phyloP scores from a whole-genome alignment of 768 basidiomycete species.

The Leccinum sublutescens region DNA sequence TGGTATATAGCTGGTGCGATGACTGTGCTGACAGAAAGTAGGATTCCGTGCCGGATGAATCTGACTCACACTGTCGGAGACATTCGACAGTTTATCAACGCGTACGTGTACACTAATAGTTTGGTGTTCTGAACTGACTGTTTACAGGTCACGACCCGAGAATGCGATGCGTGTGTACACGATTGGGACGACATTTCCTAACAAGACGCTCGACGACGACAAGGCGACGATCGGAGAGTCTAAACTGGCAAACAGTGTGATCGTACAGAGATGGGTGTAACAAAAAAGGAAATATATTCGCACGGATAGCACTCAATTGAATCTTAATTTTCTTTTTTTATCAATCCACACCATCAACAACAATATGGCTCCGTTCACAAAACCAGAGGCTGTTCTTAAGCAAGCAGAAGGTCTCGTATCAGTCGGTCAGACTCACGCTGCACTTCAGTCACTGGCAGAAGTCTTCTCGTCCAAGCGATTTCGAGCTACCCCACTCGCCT shows the following conservation, averaged over 20 bases:
- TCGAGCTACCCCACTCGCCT: constrained; percentile 81
- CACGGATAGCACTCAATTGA: constrained; percentile 6
- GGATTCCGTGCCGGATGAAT: constrained; percentile 86
- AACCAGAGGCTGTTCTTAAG: constrained; percentile 88
- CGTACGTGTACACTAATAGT: constrained; percentile 41
- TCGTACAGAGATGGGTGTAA: constrained; percentile 72
- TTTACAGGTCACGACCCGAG: constrained; percentile 65
- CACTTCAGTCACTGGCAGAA: constrained; percentile 85
- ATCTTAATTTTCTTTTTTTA: neutral
- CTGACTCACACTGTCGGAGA: constrained; percentile 86
- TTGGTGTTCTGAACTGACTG: constrained; percentile 2
- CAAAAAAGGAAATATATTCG: constrained; percentile 29
- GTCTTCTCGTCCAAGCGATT: constrained; percentile 95
- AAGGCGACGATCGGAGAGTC: constrained; percentile 67
- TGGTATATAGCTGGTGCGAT: constrained; percentile 47
- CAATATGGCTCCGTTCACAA: constrained; percentile 83
- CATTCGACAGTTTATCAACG: constrained; percentile 84
- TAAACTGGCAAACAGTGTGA: constrained; percentile 74
- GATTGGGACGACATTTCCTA: constrained; percentile 89
- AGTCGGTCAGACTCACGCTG: constrained; percentile 87
- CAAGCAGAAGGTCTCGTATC: constrained; percentile 93
- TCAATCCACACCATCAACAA: neutral
- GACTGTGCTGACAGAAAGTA: constrained; percentile 21
- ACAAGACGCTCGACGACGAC: constrained; percentile 64
- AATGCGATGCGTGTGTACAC: constrained; percentile 62